Base-by-base conservation (phyloP, 495 filamentous ascomycete species). In the Letharia columbiana region DNA sequence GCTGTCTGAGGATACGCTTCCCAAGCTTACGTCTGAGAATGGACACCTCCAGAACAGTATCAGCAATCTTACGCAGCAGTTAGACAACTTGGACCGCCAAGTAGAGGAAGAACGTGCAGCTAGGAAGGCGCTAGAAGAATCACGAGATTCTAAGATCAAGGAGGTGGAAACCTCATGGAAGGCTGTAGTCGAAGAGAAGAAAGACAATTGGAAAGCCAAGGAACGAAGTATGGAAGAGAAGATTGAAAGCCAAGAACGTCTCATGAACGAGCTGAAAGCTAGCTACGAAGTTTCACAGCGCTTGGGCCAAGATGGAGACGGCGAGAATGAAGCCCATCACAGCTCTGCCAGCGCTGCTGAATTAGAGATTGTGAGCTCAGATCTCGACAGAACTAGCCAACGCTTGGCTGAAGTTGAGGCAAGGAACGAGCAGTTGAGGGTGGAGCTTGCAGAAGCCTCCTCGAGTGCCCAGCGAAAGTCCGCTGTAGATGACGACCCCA, bases 261-360 rank as follows among this genome's bases (percentile, higher is more conserved):
- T 98, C 50, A 75, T 99, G 60, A 96, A 90, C 73, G 94, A 98
- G 71, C 82, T 98, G 68, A 98, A 97, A 78, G 94, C 94, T 31
- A 96, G 87, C 75, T 97, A 96, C 72, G 94, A 99, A 73, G 95
- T 99, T 54, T 90, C 92, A 35, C 92, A 98, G 71, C 84, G 94
- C 59, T 80, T 98, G 61, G 93, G 87, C 10, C 85, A 84, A 60
- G 82, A 83, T 13, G 86, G 87, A 59, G 89, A 90, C 49, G 82
- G 84, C 56, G 81, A 76, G n/a, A 84, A 86, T 20, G 77, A 82
- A 39, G 74, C 72, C 40, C 73, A 77, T 42, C 81, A 79, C 9
- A 76, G 76, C 60, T 83, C 87, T 59, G 89, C 92, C 64, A 88
- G 86, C 10, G 91, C 86, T 71, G 94, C 94, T 18, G 94, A 98